Percentiles rank a stretch among this genome's conserved stretches.
Conservation (phyloP, 2,329 filamentous ascomycete genomes). For the Helotiales sp. region DNA sequence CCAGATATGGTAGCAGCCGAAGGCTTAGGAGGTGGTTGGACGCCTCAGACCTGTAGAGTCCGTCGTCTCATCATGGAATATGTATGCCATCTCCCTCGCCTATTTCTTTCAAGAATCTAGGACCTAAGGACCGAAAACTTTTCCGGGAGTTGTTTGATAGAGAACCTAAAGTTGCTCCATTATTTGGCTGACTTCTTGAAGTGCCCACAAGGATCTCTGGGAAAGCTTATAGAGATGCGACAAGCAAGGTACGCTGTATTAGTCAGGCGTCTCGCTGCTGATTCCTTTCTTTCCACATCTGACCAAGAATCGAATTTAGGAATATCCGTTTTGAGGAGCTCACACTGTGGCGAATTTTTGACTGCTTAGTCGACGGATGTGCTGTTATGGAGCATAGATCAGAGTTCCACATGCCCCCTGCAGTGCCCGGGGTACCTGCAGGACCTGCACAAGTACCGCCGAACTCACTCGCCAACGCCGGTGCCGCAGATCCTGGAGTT, state of each 20-base stretch:
- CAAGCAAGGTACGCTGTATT: not conserved
- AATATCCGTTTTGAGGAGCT: constrained; percentile 8
- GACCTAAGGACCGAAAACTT: no score
- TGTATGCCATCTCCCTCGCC: not conserved
- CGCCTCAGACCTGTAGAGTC: not conserved
- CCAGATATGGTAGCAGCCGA: not conserved
- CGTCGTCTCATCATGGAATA: not conserved
- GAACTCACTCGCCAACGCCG: not conserved
- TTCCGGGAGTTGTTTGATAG: no score
- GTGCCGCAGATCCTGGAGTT: not conserved
- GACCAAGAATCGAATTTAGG: not conserved
- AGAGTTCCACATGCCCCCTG: not conserved
- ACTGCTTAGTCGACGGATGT: constrained; percentile 16
- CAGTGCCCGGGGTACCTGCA: no score
- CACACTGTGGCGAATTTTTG: constrained; percentile 19
- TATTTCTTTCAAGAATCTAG: no score
- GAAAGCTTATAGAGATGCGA: not conserved
- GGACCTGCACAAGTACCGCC: constrained; percentile 1
- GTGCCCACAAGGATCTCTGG: not conserved
- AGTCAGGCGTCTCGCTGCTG: not conserved
- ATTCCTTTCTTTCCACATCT: no score
- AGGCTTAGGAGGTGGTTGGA: not conserved
- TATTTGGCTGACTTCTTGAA: no score
- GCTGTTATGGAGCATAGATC: not conserved
- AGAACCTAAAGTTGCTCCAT: no score